Conservation (phyloP, 1,284 basidiomycete species). For the Pholiota adiposa region DNA sequence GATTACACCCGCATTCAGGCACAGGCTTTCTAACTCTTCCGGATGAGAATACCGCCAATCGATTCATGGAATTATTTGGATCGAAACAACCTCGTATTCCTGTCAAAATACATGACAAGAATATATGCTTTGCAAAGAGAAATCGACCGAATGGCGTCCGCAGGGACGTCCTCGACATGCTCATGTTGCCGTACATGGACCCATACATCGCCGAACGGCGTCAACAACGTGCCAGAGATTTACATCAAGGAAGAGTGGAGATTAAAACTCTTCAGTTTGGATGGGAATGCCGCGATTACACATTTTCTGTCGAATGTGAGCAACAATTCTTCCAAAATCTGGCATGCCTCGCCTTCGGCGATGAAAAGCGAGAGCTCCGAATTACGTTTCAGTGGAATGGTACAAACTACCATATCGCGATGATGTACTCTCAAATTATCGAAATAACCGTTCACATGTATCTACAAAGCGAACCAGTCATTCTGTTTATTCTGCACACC, state of each 20-base stretch:
- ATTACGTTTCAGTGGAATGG: conserved; percentile 32
- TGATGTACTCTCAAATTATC: conserved; percentile 49
- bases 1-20: conserved; percentile 37
- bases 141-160: conserved; percentile 32
- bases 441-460: conserved; percentile 40
- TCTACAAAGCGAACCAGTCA: conserved; percentile 33
- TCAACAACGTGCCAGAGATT: conserved; percentile 31
- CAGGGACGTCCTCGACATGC: conserved; percentile 42
- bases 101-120: conserved; percentile 34
- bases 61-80: conserved; percentile 53
- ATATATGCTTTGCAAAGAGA: conserved; percentile 44
- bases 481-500: conserved; percentile 45
- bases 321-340: conserved; percentile 25
- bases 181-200: conserved; percentile 51
- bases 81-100: conserved; percentile 3
- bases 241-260: conserved; percentile 32
- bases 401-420: conserved; percentile 40
- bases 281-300: conserved; percentile 56
- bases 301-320: conserved; percentile 64
- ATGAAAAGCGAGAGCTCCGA: conserved; percentile 51
- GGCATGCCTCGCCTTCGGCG: conserved; percentile 41
- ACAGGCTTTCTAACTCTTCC: conserved; percentile 56
- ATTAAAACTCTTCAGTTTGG: conserved; percentile 53
- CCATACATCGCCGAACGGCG: conserved; percentile 40
- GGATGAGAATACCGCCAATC: conserved; percentile 35